Percentiles rank a stretch among this genome's conserved stretches.
phyloP scores from a whole-genome alignment of 108 stramenopile genomes.

The Nannochloropsis salina region DNA sequence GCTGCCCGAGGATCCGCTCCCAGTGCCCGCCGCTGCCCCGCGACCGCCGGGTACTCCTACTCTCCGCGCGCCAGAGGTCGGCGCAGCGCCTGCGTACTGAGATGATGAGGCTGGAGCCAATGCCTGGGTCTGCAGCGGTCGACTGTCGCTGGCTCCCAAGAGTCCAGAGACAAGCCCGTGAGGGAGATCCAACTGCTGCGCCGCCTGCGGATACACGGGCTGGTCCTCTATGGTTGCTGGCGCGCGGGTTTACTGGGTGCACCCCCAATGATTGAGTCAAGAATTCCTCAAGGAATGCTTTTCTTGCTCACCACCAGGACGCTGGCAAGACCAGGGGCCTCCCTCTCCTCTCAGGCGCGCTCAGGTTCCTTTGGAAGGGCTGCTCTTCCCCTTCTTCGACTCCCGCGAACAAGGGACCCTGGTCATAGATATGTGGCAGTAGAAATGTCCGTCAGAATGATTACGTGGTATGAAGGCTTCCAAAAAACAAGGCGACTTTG shows the following conservation, averaged over 20 bases:
- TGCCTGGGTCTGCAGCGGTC: neutral
- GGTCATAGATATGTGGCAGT: too few relatives aligned
- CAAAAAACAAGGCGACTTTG: too few relatives aligned
- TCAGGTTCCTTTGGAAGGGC: too few relatives aligned
- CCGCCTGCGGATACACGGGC: neutral
- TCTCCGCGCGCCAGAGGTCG: neutral
- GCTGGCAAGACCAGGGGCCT: too few relatives aligned
- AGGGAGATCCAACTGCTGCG: constrained; percentile 9
- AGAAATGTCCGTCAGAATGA: too few relatives aligned
- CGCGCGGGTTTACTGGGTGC: neutral
- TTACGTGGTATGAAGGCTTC: too few relatives aligned
- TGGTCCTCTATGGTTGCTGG: constrained; percentile 10
- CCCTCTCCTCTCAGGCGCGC: too few relatives aligned
- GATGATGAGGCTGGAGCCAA: neutral
- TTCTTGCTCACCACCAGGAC: too few relatives aligned
- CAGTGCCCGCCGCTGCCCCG: neutral
- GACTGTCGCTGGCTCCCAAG: neutral
- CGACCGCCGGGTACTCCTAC: neutral
- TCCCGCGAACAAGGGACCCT: too few relatives aligned
- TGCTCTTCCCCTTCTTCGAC: too few relatives aligned
- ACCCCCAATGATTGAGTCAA: too few relatives aligned
- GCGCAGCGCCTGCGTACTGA: neutral
- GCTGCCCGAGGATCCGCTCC: neutral
- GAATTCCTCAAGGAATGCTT: too few relatives aligned
- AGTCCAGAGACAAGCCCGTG: constrained; percentile 16